Evolutionary conservation across 2,329 filamentous ascomycete species (phyloP).

Genomic region (Exophiala oligosperma): DNA sequence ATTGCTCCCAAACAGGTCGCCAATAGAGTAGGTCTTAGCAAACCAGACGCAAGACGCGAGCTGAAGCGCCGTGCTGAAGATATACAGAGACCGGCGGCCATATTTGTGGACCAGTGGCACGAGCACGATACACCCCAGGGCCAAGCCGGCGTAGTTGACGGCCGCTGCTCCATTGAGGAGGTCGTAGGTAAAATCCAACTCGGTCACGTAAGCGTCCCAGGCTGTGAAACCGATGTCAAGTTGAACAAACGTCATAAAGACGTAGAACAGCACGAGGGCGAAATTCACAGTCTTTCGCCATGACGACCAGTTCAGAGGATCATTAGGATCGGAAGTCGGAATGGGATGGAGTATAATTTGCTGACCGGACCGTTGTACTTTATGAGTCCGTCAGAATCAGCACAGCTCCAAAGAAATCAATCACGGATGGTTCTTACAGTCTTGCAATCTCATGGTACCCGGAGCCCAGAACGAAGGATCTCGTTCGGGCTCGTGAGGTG

Average conservation of each 20-base stretch:
- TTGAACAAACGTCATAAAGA: slow-evolving; percentile 30
- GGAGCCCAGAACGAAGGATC: slow-evolving; percentile 5
- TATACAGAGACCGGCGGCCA: slow-evolving; percentile 43
- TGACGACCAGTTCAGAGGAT: slow-evolving; percentile 32
- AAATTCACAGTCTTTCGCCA: slow-evolving; percentile 32
- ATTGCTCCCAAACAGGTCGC: slow-evolving; percentile 44
- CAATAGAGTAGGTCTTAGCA: slow-evolving; percentile 40
- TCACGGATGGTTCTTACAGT: slow-evolving; percentile 4
- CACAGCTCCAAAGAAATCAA: neutral
- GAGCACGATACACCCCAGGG: slow-evolving; percentile 41
- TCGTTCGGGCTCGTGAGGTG: neutral
- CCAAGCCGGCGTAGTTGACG: slow-evolving; percentile 41
- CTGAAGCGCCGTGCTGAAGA: slow-evolving; percentile 39
- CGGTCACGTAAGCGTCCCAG: slow-evolving; percentile 41
- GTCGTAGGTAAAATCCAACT: slow-evolving; percentile 41
- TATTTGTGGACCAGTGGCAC: slow-evolving; percentile 46
- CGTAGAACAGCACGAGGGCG: slow-evolving; percentile 30
- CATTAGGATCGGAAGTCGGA: slow-evolving; percentile 32
- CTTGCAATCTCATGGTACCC: slow-evolving; percentile 6
- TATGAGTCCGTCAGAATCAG: neutral
- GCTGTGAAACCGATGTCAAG: slow-evolving; percentile 39
- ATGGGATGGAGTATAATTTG: slow-evolving; percentile 28
- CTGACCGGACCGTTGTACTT: slow-evolving; percentile 5
- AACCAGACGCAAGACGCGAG: slow-evolving; percentile 40
- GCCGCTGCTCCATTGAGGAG: slow-evolving; percentile 45